Evolutionary conservation across 257 asterid genomes (phyloP).

Genomic region (Catharanthus roseus): DNA sequence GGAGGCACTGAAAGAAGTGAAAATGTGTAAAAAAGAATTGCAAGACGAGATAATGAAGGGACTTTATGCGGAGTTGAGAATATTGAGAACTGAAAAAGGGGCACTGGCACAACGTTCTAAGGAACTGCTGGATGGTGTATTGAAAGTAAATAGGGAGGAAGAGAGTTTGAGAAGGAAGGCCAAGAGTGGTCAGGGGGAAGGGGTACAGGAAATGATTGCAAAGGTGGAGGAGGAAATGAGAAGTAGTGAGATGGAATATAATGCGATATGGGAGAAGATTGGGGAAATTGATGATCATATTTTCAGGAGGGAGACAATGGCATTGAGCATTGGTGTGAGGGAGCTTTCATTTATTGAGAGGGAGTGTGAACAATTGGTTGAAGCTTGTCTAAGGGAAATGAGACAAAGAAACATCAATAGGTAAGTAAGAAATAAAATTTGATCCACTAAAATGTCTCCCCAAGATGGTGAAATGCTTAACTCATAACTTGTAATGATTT

Average conservation of each 20-base stretch:
- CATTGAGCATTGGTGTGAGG: conserved; percentile 74
- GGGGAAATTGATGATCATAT: conserved; percentile 71
- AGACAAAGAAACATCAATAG: conserved; percentile 34
- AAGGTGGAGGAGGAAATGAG: conserved; percentile 46
- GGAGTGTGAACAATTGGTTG: conserved; percentile 70
- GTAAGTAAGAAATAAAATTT: conserved; percentile 26
- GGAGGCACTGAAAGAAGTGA: conserved; percentile 55
- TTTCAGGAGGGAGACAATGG: conserved; percentile 54
- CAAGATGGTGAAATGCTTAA: neutral
- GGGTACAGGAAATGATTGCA: conserved; percentile 23
- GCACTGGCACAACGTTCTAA: conserved; percentile 34
- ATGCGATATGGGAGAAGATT: conserved; percentile 52
- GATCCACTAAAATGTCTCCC: neutral
- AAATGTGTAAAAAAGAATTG: conserved; percentile 40
- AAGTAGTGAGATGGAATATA: conserved; percentile 45
- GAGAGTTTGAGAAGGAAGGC: conserved; percentile 34
- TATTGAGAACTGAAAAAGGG: conserved; percentile 39
- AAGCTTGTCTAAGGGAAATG: conserved; percentile 42
- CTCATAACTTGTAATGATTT: neutral
- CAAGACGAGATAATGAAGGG: conserved; percentile 59
- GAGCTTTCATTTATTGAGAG: conserved; percentile 77
- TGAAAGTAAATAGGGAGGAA: conserved; percentile 41
- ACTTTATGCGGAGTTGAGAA: conserved; percentile 48
- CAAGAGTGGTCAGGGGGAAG: conserved; percentile 33
- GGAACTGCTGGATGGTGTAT: conserved; percentile 28